Percentiles rank a stretch among this genome's conserved stretches.
phyloP scores from a whole-genome alignment of 2,329 filamentous ascomycete genomes.

The Trichophyton rubrum region DNA sequence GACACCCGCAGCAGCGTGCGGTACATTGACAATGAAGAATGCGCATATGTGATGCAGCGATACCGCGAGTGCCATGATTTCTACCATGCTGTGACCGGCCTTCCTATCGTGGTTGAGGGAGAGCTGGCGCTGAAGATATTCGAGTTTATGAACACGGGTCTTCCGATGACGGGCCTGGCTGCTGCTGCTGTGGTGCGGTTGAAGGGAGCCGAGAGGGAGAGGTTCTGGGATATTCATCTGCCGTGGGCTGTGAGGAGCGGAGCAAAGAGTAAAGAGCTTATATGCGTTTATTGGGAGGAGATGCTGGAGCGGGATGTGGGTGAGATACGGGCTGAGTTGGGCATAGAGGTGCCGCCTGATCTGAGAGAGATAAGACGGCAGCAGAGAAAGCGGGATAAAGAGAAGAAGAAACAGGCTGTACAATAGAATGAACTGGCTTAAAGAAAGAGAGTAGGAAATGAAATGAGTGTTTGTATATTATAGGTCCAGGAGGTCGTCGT shows the following conservation, averaged over 20 bases:
- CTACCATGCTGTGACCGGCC: conserved; percentile 83
- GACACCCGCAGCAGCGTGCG: conserved; percentile 73
- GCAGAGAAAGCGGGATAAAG: conserved; percentile 54
- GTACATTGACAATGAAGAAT: conserved; percentile 90
- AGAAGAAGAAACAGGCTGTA: conserved; percentile 28
- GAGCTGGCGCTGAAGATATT: conserved; percentile 97
- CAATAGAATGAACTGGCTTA: not conserved
- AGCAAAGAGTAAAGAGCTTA: conserved; percentile 55
- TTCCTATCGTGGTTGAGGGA: conserved; percentile 86
- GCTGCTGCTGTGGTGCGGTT: conserved; percentile 57
- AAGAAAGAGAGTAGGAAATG: not conserved
- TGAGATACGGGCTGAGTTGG: conserved; percentile 59
- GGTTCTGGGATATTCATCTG: conserved; percentile 55
- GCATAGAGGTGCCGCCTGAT: conserved; percentile 81
- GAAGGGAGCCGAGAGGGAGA: conserved; percentile 49
- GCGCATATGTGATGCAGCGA: conserved; percentile 95
- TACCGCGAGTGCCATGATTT: conserved; percentile 98
- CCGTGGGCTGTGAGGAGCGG: conserved; percentile 90
- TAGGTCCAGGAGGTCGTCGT: conserved; percentile 31
- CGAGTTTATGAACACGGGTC: conserved; percentile 84
- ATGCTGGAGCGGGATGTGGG: conserved; percentile 72
- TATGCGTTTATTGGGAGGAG: conserved; percentile 98
- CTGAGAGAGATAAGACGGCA: conserved; percentile 62
- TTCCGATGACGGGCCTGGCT: conserved; percentile 90
- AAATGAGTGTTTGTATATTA: not conserved